Evolutionary conservation across 768 basidiomycete genomes (phyloP), one percentile per base, ranked within the genome.

Genomic region (Mycena rosella): DNA sequence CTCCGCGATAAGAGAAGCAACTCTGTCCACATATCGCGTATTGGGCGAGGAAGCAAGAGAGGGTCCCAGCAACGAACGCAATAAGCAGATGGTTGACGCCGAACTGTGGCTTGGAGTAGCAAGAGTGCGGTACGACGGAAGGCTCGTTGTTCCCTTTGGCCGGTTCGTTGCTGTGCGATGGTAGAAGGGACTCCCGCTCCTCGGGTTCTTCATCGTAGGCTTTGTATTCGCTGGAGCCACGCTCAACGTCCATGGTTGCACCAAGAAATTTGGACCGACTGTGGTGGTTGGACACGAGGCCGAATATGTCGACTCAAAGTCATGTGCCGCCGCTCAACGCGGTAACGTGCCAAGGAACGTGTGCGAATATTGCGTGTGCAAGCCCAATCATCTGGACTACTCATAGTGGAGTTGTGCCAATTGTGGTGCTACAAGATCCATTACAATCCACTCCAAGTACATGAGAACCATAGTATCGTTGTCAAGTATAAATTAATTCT

Each of bases 1-100:
- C 60, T 40, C 36, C 64, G 62, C 52, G 40, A 44, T 69, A 65
- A 9, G 75, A 76, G 67, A 83, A 85, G 73, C 85, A 82, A 66
- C 76, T 71, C 42, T 83, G 70, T 40, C 81, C 76, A 71, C 84
- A 84, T 54, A 86, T 70, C n/a, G 83, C 75, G 77, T 82, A 79
- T 68, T 91, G 89, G 15, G 82, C 78, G 24, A 84, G 67, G 27
- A 87, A 78, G 72, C 87, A 89, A 3, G 84, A 83, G 18, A 85
- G 63, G 24, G 85, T 72, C 5, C 91, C 91, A 3, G 84, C 83
- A 8, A 82, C 76, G 73, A 92, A 92, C 0, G 90, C 87, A 0
- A 77, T 75, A 2, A 80, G 55, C 4, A 89, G 68, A 58, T 89
- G 85, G 13, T 79, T 65, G 22, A 72, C 48, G 36, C 73, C 77